Percentiles rank a stretch among this genome's conserved stretches.
phyloP scores from a whole-genome alignment of 2,329 filamentous ascomycete genomes.

The Epicoccum nigrum region DNA sequence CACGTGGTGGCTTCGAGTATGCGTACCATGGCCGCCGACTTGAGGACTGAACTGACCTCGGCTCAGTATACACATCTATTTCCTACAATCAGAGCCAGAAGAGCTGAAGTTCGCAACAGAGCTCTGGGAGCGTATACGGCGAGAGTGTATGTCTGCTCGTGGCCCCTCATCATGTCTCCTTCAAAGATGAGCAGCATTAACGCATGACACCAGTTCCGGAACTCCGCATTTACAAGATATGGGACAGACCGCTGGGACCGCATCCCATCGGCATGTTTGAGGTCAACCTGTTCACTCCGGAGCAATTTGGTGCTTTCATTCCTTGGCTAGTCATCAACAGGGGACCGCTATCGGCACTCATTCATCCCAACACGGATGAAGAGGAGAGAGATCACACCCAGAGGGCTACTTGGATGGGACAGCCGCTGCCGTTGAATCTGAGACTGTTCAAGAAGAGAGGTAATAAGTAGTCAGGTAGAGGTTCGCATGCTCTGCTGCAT shows the following conservation, averaged over 20 bases:
- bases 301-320: conserved; percentile 87
- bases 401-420: conserved; percentile 76
- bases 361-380: conserved; percentile 83
- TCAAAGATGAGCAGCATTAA: neutral
- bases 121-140: conserved; percentile 77
- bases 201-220: conserved; percentile 70
- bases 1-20: conserved; percentile 75
- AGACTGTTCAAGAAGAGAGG: conserved; percentile 53
- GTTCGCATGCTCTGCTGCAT: neutral
- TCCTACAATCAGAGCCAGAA: conserved; percentile 65
- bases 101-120: conserved; percentile 72
- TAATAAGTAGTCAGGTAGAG: neutral
- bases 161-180: neutral
- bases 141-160: conserved; percentile 68
- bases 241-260: conserved; percentile 78
- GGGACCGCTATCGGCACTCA: conserved; percentile 76
- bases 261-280: conserved; percentile 91
- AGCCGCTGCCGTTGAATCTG: conserved; percentile 66
- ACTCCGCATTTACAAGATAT: conserved; percentile 79
- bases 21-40: neutral
- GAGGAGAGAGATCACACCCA: conserved; percentile 68
- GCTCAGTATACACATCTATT: conserved; percentile 75
- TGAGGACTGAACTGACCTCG: conserved; percentile 10
- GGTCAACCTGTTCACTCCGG: conserved; percentile 84
- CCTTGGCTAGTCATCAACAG: conserved; percentile 83